Conservation (phyloP, 176 grass and related monocot species). For the Saccharum officinarum region DNA sequence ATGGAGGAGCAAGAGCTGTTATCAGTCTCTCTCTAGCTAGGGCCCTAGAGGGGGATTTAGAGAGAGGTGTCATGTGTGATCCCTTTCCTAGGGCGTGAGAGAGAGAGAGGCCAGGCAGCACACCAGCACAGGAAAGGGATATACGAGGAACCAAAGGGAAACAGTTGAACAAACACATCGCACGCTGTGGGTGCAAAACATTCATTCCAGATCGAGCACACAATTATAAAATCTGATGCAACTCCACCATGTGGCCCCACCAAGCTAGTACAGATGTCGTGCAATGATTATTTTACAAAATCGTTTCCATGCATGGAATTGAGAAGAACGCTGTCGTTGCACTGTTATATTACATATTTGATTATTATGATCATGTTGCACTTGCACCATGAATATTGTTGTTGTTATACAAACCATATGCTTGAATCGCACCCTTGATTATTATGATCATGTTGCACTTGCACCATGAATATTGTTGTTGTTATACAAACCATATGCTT, state of each 20-base stretch:
- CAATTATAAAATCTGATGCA: slow-evolving; percentile 30
- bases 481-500: background rate
- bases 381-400: background rate
- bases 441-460: background rate
- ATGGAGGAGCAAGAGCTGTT: slow-evolving; percentile 36
- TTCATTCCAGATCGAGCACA: slow-evolving; percentile 25
- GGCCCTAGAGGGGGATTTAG: slow-evolving; percentile 32
- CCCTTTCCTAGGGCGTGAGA: slow-evolving; percentile 21
- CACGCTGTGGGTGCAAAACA: slow-evolving; percentile 34
- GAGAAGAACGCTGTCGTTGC: background rate
- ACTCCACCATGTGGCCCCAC: slow-evolving; percentile 12
- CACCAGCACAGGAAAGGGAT: slow-evolving; percentile 30
- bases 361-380: background rate
- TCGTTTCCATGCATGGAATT: slow-evolving; percentile 10
- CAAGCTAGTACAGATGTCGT: background rate
- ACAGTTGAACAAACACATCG: slow-evolving; percentile 26
- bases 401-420: too few relatives aligned
- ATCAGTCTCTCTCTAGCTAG: slow-evolving; percentile 41
- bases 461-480: background rate
- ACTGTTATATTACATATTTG: background rate
- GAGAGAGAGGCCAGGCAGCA: slow-evolving; percentile 8
- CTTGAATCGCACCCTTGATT: too few relatives aligned
- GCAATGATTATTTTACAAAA: background rate
- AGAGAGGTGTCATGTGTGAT: slow-evolving; percentile 38
- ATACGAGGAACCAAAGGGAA: slow-evolving; percentile 24